Evolutionary conservation across 305 asterid genomes (phyloP).

Genomic region (Caryopteris hybrid): DNA sequence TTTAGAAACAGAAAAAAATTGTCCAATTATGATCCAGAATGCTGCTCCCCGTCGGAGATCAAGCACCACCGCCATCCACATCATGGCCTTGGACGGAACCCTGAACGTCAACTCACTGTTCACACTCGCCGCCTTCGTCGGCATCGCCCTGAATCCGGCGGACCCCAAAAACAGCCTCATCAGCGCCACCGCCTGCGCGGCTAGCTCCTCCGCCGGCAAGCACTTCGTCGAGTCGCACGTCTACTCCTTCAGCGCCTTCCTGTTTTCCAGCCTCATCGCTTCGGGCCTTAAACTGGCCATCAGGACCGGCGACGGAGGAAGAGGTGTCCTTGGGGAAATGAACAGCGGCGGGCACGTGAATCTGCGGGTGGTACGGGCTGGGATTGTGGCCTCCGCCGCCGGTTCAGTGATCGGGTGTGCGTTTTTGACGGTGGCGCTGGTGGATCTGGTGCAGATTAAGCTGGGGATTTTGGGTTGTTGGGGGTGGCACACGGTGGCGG

Average conservation of each 20-base stretch:
- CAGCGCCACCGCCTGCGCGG: constrained; percentile 16
- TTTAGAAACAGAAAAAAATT: background rate
- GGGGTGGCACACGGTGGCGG: constrained; percentile 30
- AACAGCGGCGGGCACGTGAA: constrained; percentile 21
- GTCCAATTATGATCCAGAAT: background rate
- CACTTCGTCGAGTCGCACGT: constrained; percentile 22
- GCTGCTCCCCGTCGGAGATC: background rate
- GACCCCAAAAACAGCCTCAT: constrained; percentile 24
- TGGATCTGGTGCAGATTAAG: constrained; percentile 29
- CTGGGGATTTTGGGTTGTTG: constrained; percentile 22
- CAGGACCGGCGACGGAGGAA: background rate
- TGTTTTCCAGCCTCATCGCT: constrained; percentile 28
- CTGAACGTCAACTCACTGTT: constrained; percentile 29
- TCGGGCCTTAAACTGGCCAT: constrained; percentile 22
- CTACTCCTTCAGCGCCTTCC: constrained; percentile 31
- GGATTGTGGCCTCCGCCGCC: constrained; percentile 26
- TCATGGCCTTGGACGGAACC: constrained; percentile 27
- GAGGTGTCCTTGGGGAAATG: too few species aligned
- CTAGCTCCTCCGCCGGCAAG: constrained; percentile 19
- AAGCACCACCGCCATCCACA: constrained; percentile 20
- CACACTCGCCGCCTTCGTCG: constrained; percentile 26
- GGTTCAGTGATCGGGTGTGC: constrained; percentile 20
- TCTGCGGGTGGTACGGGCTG: constrained; percentile 15
- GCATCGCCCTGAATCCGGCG: constrained; percentile 24
- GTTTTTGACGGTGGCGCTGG: constrained; percentile 24